phyloP scores from a whole-genome alignment of 2,329 filamentous ascomycete genomes.

The Diaporthe helianthi region DNA sequence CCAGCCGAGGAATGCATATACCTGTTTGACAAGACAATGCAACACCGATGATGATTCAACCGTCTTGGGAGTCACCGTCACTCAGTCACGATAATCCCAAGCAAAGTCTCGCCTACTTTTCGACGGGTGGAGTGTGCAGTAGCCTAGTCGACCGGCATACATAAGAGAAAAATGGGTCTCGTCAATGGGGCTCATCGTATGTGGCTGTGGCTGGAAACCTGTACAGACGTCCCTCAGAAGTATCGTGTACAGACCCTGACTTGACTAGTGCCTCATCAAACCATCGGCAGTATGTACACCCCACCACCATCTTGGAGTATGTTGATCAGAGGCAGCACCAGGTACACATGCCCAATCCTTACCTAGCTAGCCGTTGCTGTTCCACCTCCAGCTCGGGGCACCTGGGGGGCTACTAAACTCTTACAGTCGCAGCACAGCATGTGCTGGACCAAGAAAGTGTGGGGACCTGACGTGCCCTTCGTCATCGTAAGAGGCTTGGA shows the following conservation, averaged over 20 bases:
- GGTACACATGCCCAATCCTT: background rate
- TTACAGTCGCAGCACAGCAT: background rate
- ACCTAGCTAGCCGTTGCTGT: background rate
- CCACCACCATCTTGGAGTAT: constrained; percentile 20
- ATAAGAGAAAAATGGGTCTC: background rate
- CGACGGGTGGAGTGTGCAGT: background rate
- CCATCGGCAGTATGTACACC: constrained; percentile 16
- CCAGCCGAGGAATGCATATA: background rate
- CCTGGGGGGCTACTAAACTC: constrained; percentile 16
- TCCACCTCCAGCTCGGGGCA: background rate
- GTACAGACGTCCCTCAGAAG: background rate
- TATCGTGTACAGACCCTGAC: background rate
- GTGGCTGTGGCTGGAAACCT: background rate
- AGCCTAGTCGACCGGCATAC: background rate
- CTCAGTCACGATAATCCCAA: background rate
- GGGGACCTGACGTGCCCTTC: background rate
- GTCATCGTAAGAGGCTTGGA: background rate
- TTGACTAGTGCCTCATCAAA: background rate
- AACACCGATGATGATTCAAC: background rate
- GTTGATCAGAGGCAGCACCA: constrained; percentile 5
- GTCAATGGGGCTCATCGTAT: background rate
- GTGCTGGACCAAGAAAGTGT: background rate
- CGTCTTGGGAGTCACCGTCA: background rate
- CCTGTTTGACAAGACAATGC: background rate
- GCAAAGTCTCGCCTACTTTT: background rate